Evolutionary conservation across 805 yeast species (phyloP), one percentile per base, ranked within the genome.

Genomic region (Yarrowia keelungensis): DNA sequence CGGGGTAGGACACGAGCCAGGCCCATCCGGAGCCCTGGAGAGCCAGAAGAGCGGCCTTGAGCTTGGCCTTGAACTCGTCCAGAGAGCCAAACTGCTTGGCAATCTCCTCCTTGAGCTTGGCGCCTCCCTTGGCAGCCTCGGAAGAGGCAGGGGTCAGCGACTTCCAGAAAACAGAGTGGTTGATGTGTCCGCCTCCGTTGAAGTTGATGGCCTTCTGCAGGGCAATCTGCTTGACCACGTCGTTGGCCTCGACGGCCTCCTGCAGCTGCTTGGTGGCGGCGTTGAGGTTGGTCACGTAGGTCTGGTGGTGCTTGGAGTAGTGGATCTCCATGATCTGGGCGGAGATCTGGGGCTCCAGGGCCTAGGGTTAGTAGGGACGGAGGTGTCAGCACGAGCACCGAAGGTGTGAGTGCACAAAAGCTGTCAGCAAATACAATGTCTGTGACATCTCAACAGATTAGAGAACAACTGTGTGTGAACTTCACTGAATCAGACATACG

Each of bases 21-120:
- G 92, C 94, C 97, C 97, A 91, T 58, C 97, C 97, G 5, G 95
- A 88, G 77, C 97, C 97, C 81, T 91, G 97, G 74, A 91, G 85
- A 69, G 93, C 93, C 45, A 95, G 93, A 74, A 91, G 81, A 75
- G 86, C 84, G 22, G 84, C 73, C 78, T 90, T 92, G 72, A 92
- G 85, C 69, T 84, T 75, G 46, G 80, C 73, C 70, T 87, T 86
- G 79, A 91, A 82, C 69, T 82, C 82, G 72, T 91, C 97, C 69
- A 89, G 79, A 16, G 88, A 83, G 46, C 97, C 97, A 75, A 84
- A 91, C 77, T 90, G 88, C 51, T 79, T 80, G 62, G 78, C 75
- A 69, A 91, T 85, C 69, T 87, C 87, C 73, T 84, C 79, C 50
- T 81, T 83, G 46, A 90, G 79, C 4, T 82, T 83, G 51, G 89